Conservation (phyloP, 2,329 filamentous ascomycete species). For the Fusarium sp. region DNA sequence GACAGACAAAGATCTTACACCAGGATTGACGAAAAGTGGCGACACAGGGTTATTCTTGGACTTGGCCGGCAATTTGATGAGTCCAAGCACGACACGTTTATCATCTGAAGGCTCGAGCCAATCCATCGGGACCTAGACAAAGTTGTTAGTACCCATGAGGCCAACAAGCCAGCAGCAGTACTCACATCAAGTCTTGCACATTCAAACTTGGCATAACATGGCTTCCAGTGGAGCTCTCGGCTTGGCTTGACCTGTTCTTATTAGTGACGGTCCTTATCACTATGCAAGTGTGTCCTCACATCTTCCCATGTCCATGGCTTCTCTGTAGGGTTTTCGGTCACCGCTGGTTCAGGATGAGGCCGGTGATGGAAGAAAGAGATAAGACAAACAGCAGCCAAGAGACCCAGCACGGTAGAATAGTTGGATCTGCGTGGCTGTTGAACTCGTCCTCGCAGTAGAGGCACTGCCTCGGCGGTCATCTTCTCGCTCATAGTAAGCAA, state of each 20-base stretch:
- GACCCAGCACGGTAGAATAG: conserved; percentile 25
- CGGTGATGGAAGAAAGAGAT: conserved; percentile 41
- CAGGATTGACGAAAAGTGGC: conserved; percentile 55
- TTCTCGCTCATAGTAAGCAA: conserved; percentile 39
- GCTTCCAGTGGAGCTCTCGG: conserved; percentile 49
- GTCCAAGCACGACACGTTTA: conserved; percentile 51
- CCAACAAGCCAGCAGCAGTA: not conserved
- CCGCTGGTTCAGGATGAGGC: conserved; percentile 19
- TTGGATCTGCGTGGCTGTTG: conserved; percentile 19
- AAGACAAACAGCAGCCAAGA: conserved; percentile 38
- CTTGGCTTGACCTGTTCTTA: conserved; percentile 54
- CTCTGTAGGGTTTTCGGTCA: conserved; percentile 5
- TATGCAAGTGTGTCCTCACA: conserved; percentile 18
- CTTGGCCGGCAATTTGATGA: conserved; percentile 53
- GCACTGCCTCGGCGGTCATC: conserved; percentile 20
- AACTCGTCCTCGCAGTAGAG: conserved; percentile 27
- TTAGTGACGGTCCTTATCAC: not conserved
- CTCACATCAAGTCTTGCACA: conserved; percentile 54
- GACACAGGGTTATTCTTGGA: conserved; percentile 43
- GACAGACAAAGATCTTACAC: conserved; percentile 43
- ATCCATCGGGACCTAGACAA: conserved; percentile 53
- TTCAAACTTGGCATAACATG: conserved; percentile 52
- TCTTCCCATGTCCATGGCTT: conserved; percentile 49
- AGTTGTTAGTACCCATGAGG: not conserved
- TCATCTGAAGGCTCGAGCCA: conserved; percentile 51